Evolutionary conservation across 2,329 filamentous ascomycete genomes (phyloP), one percentile per base, ranked within the genome.

Genomic region (Cladosporium colombiae): DNA sequence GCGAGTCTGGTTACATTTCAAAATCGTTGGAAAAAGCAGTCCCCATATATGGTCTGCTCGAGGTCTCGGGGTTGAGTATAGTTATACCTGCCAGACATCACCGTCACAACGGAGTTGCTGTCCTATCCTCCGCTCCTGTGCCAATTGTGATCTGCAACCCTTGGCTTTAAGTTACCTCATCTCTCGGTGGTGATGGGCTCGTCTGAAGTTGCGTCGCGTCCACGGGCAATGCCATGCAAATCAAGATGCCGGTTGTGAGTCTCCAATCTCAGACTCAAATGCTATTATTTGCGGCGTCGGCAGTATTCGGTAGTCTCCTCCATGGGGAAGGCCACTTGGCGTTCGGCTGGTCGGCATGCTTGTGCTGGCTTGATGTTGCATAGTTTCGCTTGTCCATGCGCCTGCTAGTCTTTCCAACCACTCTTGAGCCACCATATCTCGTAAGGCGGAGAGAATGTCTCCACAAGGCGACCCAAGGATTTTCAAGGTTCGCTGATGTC

Each of bases 291-390:
- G n/a, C 40, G 8, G 40, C 40, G 23, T 21, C 40, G 8, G 14
- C 40, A 46, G n/a, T 46, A n/a, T 11, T 10, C 40, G n/a, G 40
- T 21, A 46, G n/a, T n/a, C 40, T 21, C 40, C n/a, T 21, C 40
- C n/a, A 21, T 21, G n/a, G 40, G n/a, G 40, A 13, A 46, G 8
- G n/a, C 40, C 40, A 46, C 40, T 46, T 46, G n/a, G 40, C 40
- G n/a, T 46, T 21, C 40, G 37, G 37, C 37, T 44, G 37, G 18
- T 44, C 37, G 40, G 40, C 55, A 57, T 57, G 55, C 55, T 57
- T 57, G 55, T 57, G 55, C 55, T 57, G 29, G 55, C 55, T 57
- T 57, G 55, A 10, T 33, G 3, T 35, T 35, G 55, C 55, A 57
- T 57, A 25, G 29, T 57, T 57, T 57, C 55, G 55, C 55, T 57